Conservation (phyloP, 495 filamentous ascomycete species). For the Hypomontagnella submonticulosa region DNA sequence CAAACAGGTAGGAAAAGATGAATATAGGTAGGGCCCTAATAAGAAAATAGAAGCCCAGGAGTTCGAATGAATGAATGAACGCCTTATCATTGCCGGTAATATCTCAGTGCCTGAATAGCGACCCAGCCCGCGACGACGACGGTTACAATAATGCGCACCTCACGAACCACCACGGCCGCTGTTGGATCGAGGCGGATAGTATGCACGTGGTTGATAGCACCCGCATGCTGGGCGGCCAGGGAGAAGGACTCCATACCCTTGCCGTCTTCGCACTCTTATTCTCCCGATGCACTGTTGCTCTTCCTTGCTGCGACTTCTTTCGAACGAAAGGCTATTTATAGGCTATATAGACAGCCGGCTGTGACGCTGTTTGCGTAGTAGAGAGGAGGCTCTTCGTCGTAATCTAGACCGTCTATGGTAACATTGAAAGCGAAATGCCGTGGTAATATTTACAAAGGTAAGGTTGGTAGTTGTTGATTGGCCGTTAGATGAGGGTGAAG, state of each 20-base stretch:
- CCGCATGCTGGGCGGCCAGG: conserved; percentile 44
- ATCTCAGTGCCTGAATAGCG: conserved; percentile 51
- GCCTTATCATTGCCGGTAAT: conserved; percentile 21
- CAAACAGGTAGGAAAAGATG: too few relatives aligned
- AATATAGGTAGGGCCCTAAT: too few relatives aligned
- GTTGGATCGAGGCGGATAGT: conserved; percentile 43
- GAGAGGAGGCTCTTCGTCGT: background rate
- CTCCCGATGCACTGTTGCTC: background rate
- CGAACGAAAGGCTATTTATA: background rate
- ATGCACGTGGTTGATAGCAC: conserved; percentile 46
- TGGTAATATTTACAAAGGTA: background rate
- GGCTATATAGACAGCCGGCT: background rate
- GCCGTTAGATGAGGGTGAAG: conserved; percentile 11
- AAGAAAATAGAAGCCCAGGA: too few relatives aligned
- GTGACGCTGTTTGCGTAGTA: background rate
- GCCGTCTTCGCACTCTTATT: background rate
- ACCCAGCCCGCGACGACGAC: conserved; percentile 75
- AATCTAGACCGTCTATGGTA: background rate
- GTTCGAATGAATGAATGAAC: too few relatives aligned
- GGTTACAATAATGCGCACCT: conserved; percentile 77
- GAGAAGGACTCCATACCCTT: conserved; percentile 47
- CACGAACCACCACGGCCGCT: conserved; percentile 62
- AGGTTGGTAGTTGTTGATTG: conserved; percentile 7
- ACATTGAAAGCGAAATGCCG: background rate
- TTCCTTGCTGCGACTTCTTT: background rate